Base-by-base conservation (phyloP, 768 basidiomycete genomes). In the Trametes meyenii region DNA sequence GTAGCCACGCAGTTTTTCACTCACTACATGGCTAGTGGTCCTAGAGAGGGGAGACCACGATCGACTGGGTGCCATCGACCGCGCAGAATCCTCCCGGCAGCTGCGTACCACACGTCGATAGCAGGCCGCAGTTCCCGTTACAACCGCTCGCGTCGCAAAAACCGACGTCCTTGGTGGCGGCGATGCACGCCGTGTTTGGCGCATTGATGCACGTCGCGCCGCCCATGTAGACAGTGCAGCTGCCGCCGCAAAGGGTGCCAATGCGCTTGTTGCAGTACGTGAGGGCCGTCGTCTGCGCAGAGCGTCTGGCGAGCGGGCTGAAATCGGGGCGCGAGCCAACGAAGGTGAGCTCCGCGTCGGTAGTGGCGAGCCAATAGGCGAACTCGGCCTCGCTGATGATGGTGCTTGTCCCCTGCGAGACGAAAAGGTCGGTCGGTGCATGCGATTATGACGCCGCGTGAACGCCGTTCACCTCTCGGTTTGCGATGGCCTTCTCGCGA, bases 151-250 rank as follows among this genome's bases (percentile, higher is more conserved):
- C 23, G 45, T 69, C 61, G 59, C 75, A 77, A 58, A 74, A 77
- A 11, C 55, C 69, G 38, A 75, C 69, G 52, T 76, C 66, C 1
- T 48, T 56, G 13, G 74, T 71, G 7, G 76, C 74, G 13, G 60
- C 14, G n/a, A 77, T 63, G 50, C 76, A 77, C 14, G 66, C 60
- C 21, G 74, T 75, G 50, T 53, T 42, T 0, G 74, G 71, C 5
- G 74, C 67, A 19, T 43, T 21, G 53, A 74, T 67, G 56, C 76
- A 77, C 0, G 57, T 61, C 11, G 64, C 52, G 12, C 69, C 67
- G 35, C 75, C 74, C 40, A 62, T 70, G 68, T 71, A 73, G 0
- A 74, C 72, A 8, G 68, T 75, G 67, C 76, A 77, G 3, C 61
- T 12, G 0, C 74, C 73, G 13, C 69, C 70, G 63, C 76, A 77